Base-by-base conservation (phyloP, 2,329 filamentous ascomycete genomes). In the Mollisia scopiformis region DNA sequence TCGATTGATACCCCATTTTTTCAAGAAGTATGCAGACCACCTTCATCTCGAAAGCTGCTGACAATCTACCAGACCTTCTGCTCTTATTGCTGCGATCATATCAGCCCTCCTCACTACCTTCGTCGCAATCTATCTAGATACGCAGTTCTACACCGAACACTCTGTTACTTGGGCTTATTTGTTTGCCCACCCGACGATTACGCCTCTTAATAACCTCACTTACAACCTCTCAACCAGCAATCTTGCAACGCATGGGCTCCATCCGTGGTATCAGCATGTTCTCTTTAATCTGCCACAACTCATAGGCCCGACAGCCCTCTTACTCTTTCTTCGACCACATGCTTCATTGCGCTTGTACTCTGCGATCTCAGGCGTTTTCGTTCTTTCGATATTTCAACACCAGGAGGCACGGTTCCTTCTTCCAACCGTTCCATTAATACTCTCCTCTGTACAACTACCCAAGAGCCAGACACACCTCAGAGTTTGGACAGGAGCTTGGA, bases 1-100 rank as follows among this genome's bases (percentile, higher is more conserved):
- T 73, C 88, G 88, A 72, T 82, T 99, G 72, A 80, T 98, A 74
- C 92, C 92, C 66, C 90, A 96, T 79, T 95, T 97, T 73, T 78
- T 85, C 74, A 87, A 88, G 75, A 94, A 89, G 91, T 95, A 77
- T 88, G 91, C 93, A 76, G 73, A 85, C 78, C 27, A 23, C 31
- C 53, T 19, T 10, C 25, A 23, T 56, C 54, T 39, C 25, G 35
- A 27, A 21, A 16, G 46, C 46, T 46, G 21, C 63, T 68, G 58
- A 69, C 56, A 31, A 31, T 13, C 21, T 30, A 62, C 62, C 65
- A 87, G 85, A 73, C 86, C 85, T 62, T 73, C 81, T 43, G 84
- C 86, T 57, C 78, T 96, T 52, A 72, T 86, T 64, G 83, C 86
- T 59, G 82, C 95, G 69, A 73, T 86, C 57, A 71, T 85, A 57